Base-by-base conservation (phyloP, 1,284 basidiomycete species). In the Cutaneotrichosporon sp. region DNA sequence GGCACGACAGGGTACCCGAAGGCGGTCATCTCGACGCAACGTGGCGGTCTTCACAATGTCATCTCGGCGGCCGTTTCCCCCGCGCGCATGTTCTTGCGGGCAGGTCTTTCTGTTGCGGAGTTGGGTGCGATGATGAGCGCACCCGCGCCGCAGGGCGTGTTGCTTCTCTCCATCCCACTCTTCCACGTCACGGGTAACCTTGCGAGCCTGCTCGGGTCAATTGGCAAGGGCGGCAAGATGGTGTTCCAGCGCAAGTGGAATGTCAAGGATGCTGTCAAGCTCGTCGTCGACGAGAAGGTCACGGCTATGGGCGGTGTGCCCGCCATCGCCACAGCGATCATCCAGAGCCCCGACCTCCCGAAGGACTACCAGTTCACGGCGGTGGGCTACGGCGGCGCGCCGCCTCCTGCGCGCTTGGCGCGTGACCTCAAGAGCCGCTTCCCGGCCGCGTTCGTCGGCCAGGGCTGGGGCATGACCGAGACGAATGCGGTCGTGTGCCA, bases 111-210 rank as follows among this genome's bases (percentile, higher is more conserved):
- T 0, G 22, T 63, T 2, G 38, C 56, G 16, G 55, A 62, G n/a
- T 34, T 53, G 51, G 18, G 30, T 6, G 30, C 26, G 16, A 53
- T 53, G 51, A 26, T 62, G 40, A 42, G 21, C 16, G 18, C 30
- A 5, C 55, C n/a, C 7, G 34, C 53, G 21, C 46, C 40, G 50
- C 55, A 60, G 40, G 4, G 10, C 8, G 49, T 57, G 11, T 18
- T 18, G 18, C 66, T 79, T 3, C 65, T 78, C 31, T 60, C 76
- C 7, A 72, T 79, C 50, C 77, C 76, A 4, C 68, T 78, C 2
- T 79, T 79, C 68, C 77, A 79, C 73, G 76, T 77, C 5, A 79
- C 77, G 0, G 77, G 77, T n/a, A 75, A 74, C 62, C 68, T 78
- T 1, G 70, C 72, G 6, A 73, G 74, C 69, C 68, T 79, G 26